Evolutionary conservation across 345 rosid genomes (phyloP).

Genomic region (Orychophragmus violaceus): DNA sequence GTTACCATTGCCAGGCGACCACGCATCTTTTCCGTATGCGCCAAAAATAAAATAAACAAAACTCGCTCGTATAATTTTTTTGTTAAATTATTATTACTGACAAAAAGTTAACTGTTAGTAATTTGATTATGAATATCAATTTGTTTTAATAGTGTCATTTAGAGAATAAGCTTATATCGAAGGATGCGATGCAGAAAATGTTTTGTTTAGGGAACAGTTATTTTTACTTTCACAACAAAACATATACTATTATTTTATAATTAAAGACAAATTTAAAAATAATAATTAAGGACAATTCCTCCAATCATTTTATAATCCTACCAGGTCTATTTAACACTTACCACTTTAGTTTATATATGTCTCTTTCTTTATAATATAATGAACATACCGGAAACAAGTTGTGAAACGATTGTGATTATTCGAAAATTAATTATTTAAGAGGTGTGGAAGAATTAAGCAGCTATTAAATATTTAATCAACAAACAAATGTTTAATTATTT

Average conservation of each 20-base stretch:
- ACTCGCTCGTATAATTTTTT: not conserved
- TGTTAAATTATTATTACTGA: not conserved
- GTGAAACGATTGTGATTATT: not conserved
- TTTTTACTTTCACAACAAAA: constrained; percentile 19
- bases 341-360: too few relatives aligned
- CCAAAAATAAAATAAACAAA: not conserved
- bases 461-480: not conserved
- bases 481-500: not conserved
- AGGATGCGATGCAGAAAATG: constrained; percentile 4
- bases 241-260: not conserved
- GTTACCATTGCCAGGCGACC: constrained; percentile 17
- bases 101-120: not conserved
- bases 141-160: not conserved
- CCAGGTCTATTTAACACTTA: too few relatives aligned
- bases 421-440: not conserved
- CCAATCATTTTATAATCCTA: too few relatives aligned
- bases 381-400: not conserved
- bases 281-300: too few relatives aligned
- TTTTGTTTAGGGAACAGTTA: constrained; percentile 4
- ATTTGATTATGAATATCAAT: not conserved
- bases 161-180: constrained; percentile 12
- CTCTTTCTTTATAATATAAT: not conserved
- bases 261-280: too few relatives aligned
- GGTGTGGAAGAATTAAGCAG: not conserved
- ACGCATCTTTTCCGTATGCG: constrained; percentile 30